These are phyloP conservation scores for Deinandra increscens DNA, from an alignment of 129 eudicot species.

Conservation along the genomic window DNA sequence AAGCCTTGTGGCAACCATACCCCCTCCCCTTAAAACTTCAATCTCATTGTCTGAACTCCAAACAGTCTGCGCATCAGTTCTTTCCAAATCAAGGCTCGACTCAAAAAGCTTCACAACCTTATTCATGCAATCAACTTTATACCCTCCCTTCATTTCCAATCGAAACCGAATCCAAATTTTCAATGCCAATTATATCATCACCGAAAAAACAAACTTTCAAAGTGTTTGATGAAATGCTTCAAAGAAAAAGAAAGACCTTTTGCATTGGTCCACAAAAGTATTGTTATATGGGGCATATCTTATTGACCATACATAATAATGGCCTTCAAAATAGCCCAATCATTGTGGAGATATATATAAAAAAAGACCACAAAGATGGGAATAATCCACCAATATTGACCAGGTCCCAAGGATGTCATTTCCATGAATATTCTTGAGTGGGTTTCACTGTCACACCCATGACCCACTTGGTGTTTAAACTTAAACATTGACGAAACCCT, in stretches of 20 bases:
- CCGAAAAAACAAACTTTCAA: too few species aligned
- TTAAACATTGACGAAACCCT: not conserved
- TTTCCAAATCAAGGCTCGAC: too few species aligned
- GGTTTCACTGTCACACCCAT: not conserved
- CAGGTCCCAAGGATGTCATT: not conserved
- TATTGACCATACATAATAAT: not conserved
- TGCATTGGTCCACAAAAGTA: constrained; percentile 3
- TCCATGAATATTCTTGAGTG: not conserved
- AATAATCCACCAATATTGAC: constrained; percentile 15
- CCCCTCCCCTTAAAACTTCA: too few species aligned
- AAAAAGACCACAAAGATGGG: not conserved
- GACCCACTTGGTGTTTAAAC: too few species aligned
- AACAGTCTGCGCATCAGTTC: too few species aligned
- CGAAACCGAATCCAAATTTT: too few species aligned
- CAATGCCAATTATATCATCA: too few species aligned
- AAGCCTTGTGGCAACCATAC: too few species aligned
- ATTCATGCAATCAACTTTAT: too few species aligned
- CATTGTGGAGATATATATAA: not conserved
- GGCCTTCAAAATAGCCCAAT: not conserved
- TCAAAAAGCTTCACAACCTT: too few species aligned
- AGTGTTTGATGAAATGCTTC: constrained; percentile 14
- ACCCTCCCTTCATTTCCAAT: too few species aligned
- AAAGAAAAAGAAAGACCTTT: not conserved
- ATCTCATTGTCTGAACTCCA: too few species aligned
- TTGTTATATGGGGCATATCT: not conserved